Base-by-base conservation (phyloP, 495 filamentous ascomycete genomes). In the Aspergillus leporis region DNA sequence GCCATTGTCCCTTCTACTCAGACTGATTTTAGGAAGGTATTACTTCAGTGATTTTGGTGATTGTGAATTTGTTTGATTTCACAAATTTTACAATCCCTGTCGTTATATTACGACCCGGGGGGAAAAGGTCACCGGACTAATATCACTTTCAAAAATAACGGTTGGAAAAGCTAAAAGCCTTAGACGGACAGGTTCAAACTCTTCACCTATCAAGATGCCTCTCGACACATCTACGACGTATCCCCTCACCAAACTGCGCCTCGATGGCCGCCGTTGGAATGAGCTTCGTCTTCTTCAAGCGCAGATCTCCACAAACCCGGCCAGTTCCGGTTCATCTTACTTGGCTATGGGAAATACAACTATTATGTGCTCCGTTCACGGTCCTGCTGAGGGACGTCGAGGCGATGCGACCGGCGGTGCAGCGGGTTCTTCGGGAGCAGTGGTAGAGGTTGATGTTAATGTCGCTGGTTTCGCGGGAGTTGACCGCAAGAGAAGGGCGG, bases 251-350 rank as follows among this genome's bases (percentile, higher is more conserved):
- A 85, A 88, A 63, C 87, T 97, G 60, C 92, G 92, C 69, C 89
- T 95, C 64, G 93, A 97, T 73, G 93, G 94, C 58, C 90, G 94
- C 10, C 86, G 94, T 48, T 99, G 95, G 95, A 99, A 99, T 76
- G 94, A 99, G 73, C 86, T 98, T 43, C 91, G 94, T 28, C 87
- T 90, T 31, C 79, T 98, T 46, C 85, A 88, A 74, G 93, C 89
- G 38, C 90, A 95, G 74, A 91, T 98, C 70, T 89, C 87, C 43
- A 97, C 91, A 21, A 93, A 96, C 74, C 85, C 92, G 25, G 85
- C 92, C 56, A 91, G 93, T 31, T 94, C 97, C 53, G 94, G 94
- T 12, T 92, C 88, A 23, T 87, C 85, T 52, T 97, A 96, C 73
- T 81, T 98, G 22, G 90, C 94, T 66, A 94, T 96, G 87, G 94